Evolutionary conservation across 2,329 filamentous ascomycete species (phyloP).

Genomic region (Epichloe typhina): DNA sequence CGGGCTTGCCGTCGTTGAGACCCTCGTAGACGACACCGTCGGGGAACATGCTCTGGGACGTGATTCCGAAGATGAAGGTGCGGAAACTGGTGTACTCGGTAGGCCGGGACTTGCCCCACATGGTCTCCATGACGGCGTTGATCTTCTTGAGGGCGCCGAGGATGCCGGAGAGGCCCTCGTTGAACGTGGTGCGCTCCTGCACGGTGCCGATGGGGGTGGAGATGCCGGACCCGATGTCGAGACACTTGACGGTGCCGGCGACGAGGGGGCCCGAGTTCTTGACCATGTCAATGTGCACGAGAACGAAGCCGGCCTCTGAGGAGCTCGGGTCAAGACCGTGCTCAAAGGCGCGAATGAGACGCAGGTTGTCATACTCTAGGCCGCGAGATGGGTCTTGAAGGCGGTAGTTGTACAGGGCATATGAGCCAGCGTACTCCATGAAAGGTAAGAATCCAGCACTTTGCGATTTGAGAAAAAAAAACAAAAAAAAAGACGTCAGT

Average conservation of each 20-base stretch:
- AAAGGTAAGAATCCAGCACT: slow-evolving; percentile 72
- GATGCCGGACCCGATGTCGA: slow-evolving; percentile 35
- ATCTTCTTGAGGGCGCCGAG: slow-evolving; percentile 49
- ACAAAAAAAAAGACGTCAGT: neutral
- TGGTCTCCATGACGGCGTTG: slow-evolving; percentile 71
- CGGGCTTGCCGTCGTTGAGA: slow-evolving; percentile 53
- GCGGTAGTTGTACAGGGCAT: slow-evolving; percentile 56
- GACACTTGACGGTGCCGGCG: slow-evolving; percentile 53
- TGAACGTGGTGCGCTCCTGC: slow-evolving; percentile 41
- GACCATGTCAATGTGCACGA: slow-evolving; percentile 94
- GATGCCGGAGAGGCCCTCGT: slow-evolving; percentile 48
- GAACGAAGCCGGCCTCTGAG: slow-evolving; percentile 90
- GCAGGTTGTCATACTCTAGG: slow-evolving; percentile 54
- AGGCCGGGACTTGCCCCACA: slow-evolving; percentile 85
- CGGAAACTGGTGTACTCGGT: slow-evolving; percentile 78
- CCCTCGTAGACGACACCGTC: slow-evolving; percentile 84
- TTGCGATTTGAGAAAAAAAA: slow-evolving; percentile 7
- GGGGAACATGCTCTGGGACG: slow-evolving; percentile 86
- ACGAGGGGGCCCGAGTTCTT: slow-evolving; percentile 70
- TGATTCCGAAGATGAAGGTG: slow-evolving; percentile 95
- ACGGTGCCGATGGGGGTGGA: slow-evolving; percentile 15
- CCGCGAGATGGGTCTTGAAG: slow-evolving; percentile 42
- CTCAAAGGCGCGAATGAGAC: slow-evolving; percentile 84
- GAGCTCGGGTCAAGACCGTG: slow-evolving; percentile 73
- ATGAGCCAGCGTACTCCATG: slow-evolving; percentile 70